Evolutionary conservation across 192 early-diverging fungal genomes (phyloP).

Genomic region (Rhizophagus sp.): DNA sequence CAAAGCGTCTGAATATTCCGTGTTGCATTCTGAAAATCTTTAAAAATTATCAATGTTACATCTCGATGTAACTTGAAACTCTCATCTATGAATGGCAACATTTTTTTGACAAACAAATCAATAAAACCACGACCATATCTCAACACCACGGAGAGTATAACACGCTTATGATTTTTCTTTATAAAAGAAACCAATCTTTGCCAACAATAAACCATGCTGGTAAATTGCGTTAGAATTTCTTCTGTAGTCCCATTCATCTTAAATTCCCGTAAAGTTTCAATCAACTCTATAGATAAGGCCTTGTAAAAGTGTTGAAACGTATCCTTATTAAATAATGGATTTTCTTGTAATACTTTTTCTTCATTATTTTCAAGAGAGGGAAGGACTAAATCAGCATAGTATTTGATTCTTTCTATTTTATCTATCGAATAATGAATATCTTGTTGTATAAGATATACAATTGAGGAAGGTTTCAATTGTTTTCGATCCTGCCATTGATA

Average conservation of each 20-base stretch:
- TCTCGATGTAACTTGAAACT: constrained; percentile 49
- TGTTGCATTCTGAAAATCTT: constrained; percentile 51
- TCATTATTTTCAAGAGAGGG: constrained; percentile 44
- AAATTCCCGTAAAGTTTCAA: constrained; percentile 34
- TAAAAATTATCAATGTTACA: constrained; percentile 49
- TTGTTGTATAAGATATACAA: constrained; percentile 40
- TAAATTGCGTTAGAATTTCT: constrained; percentile 35
- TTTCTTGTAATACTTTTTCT: constrained; percentile 31
- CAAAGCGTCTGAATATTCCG: constrained; percentile 67
- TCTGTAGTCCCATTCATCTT: constrained; percentile 33
- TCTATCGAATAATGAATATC: constrained; percentile 41
- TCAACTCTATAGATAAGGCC: constrained; percentile 43
- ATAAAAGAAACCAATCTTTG: constrained; percentile 46
- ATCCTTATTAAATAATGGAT: constrained; percentile 45
- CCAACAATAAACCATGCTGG: constrained; percentile 45
- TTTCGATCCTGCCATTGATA: constrained; percentile 44
- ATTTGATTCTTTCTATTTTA: constrained; percentile 38
- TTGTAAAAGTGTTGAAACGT: constrained; percentile 35
- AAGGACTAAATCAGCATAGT: constrained; percentile 40
- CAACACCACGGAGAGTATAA: constrained; percentile 44
- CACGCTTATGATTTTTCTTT: constrained; percentile 50
- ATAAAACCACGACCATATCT: constrained; percentile 53
- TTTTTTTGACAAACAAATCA: constrained; percentile 53
- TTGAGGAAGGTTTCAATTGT: constrained; percentile 38
- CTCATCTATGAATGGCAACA: constrained; percentile 49